Percentiles rank a stretch among this genome's conserved stretches.
Evolutionary conservation across 129 eudicot species (phyloP).

Genomic region (Flaveria bidentis): DNA sequence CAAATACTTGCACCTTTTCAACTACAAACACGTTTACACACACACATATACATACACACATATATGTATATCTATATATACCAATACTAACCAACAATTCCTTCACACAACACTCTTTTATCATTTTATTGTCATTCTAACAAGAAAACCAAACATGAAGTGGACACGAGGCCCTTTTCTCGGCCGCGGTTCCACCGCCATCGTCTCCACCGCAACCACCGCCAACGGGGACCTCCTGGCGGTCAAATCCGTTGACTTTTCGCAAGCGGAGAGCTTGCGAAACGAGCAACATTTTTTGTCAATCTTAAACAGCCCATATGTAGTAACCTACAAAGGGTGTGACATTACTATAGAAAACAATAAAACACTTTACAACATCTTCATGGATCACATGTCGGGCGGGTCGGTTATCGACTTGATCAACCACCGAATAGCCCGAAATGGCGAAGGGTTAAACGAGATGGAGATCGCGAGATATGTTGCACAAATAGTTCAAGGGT

Average conservation of each 20-base stretch:
- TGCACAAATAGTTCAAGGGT: conserved; percentile 50
- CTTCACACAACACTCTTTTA: conserved; percentile 6
- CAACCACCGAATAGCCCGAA: not conserved
- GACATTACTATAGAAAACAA: conserved; percentile 46
- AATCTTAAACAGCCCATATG: conserved; percentile 39
- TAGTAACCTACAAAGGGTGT: conserved; percentile 61
- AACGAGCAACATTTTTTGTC: conserved; percentile 60
- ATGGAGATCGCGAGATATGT: conserved; percentile 45
- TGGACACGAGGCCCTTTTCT: conserved; percentile 75
- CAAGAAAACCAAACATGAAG: conserved; percentile 39
- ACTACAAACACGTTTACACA: conserved; percentile 14
- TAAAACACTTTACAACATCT: conserved; percentile 45
- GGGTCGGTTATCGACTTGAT: conserved; percentile 58
- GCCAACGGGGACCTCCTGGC: conserved; percentile 52
- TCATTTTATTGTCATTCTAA: conserved; percentile 1
- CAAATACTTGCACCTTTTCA: conserved; percentile 31
- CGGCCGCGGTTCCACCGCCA: conserved; percentile 83
- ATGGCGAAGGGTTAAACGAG: conserved; percentile 38
- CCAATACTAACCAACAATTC: conserved; percentile 12
- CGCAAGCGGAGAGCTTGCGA: conserved; percentile 43
- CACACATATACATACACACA: not conserved
- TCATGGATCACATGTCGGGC: conserved; percentile 51
- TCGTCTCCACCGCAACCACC: conserved; percentile 60
- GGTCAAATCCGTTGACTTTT: conserved; percentile 54
- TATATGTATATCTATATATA: not conserved